Evolutionary conservation across 441 rosid species (phyloP).

Genomic region (Pelargonium australe): DNA sequence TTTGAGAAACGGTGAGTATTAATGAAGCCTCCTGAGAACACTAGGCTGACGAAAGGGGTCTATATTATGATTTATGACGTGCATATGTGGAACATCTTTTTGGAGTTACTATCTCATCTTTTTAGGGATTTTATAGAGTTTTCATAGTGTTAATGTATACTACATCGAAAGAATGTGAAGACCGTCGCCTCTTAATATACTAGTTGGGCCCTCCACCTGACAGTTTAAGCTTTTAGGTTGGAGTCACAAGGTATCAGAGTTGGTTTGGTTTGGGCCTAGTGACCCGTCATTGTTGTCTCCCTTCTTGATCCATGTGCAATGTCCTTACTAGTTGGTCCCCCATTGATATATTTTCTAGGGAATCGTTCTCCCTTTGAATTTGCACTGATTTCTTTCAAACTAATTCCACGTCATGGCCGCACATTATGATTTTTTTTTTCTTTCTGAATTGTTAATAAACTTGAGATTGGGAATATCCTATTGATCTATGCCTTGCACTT

Average conservation of each 20-base stretch:
- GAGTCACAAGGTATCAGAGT: too few species aligned
- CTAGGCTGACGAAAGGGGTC: too few species aligned
- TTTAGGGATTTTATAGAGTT: not conserved
- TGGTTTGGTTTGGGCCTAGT: too few species aligned
- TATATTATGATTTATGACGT: too few species aligned
- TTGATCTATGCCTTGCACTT: slow-evolving; percentile 27
- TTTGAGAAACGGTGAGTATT: not conserved
- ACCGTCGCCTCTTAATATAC: too few species aligned
- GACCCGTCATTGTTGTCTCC: too few species aligned
- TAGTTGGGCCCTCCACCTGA: too few species aligned
- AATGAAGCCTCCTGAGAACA: not conserved
- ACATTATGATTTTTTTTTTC: not conserved
- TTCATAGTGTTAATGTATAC: too few species aligned
- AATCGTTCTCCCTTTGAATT: not conserved
- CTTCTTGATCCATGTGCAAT: too few species aligned
- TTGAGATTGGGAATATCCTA: not conserved
- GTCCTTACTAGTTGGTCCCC: not conserved
- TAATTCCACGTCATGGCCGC: not conserved
- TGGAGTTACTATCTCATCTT: not conserved
- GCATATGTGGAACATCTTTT: not conserved
- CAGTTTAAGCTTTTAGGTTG: too few species aligned
- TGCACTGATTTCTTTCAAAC: not conserved
- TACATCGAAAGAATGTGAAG: too few species aligned
- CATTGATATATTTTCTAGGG: not conserved
- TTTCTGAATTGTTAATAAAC: not conserved